A percentile compares a stretch with the other conserved stretches of the same genome.
Evolutionary conservation across 208 protist genomes (phyloP).

Genomic region (Spongospora subterranea): DNA sequence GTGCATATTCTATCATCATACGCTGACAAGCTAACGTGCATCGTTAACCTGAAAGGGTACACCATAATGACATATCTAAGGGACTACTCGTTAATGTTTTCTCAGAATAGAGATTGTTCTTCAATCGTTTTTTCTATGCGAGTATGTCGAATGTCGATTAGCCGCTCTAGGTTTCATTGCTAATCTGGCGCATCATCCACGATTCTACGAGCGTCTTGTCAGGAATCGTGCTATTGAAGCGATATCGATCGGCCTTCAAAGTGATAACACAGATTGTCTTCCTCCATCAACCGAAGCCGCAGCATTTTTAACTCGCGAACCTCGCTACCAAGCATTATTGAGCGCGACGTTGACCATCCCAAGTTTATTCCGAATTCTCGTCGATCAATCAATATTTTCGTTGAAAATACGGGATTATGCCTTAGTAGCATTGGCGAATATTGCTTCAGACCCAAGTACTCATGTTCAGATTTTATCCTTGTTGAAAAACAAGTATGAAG

Average conservation of each 20-base stretch:
- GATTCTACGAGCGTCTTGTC: slow-evolving; percentile 36
- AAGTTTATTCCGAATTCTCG: slow-evolving; percentile 13
- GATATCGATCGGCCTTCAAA: slow-evolving; percentile 30
- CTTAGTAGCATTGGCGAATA: slow-evolving; percentile 23
- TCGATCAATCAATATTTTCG: neutral
- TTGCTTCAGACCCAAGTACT: neutral
- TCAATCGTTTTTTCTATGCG: slow-evolving; percentile 48
- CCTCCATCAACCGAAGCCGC: slow-evolving; percentile 8
- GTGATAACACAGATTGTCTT: neutral
- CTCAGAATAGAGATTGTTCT: slow-evolving; percentile 29
- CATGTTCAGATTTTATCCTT: neutral
- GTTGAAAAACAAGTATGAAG: neutral
- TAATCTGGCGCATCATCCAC: slow-evolving; percentile 27
- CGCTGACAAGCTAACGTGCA: neutral
- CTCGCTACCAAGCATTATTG: neutral
- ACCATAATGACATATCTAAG: neutral
- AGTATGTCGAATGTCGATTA: slow-evolving; percentile 31
- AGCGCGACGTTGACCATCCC: neutral
- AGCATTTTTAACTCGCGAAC: neutral
- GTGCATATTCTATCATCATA: slow-evolving; percentile 41
- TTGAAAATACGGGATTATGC: slow-evolving; percentile 5
- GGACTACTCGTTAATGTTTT: neutral
- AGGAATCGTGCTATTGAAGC: neutral
- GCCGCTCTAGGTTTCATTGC: slow-evolving; percentile 24
- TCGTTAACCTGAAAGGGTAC: slow-evolving; percentile 28